Conservation (phyloP, 2,329 filamentous ascomycete genomes). For the Tolypocladium amazonense region DNA sequence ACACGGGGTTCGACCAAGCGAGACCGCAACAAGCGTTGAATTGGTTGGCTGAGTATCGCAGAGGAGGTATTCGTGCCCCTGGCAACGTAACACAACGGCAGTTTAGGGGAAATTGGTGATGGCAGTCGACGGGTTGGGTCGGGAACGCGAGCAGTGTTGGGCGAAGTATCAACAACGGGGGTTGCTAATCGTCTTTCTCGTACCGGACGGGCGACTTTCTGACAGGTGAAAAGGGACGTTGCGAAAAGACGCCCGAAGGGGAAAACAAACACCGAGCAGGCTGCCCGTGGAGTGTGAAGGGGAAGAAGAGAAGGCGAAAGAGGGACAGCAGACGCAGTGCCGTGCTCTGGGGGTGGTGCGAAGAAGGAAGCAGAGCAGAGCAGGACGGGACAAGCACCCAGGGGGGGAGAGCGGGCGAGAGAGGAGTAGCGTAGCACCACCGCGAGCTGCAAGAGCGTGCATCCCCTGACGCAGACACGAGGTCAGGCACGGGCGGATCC, state of each 20-base stretch:
- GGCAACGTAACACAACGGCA: neutral
- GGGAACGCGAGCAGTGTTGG: neutral
- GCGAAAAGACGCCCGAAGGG: neutral
- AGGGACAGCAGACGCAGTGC: neutral
- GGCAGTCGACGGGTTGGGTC: neutral
- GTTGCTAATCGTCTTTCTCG: neutral
- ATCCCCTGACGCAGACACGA: neutral
- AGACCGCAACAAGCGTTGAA: neutral
- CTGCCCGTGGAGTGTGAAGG: neutral
- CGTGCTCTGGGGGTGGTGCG: neutral
- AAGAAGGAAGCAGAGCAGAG: neutral
- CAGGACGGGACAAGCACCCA: neutral
- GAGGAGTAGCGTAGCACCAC: neutral
- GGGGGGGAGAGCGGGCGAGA: neutral
- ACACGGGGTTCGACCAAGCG: neutral
- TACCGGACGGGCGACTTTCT: neutral
- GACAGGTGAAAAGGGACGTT: neutral
- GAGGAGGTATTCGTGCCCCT: neutral
- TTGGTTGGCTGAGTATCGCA: neutral
- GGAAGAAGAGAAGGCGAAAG: neutral
- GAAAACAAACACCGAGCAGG: neutral
- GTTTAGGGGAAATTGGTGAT: neutral
- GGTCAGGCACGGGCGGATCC: neutral
- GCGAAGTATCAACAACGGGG: neutral
- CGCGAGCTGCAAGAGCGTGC: neutral